Base-by-base conservation (phyloP, 148 eudicot species). In the Vaccinium myrtillus region DNA sequence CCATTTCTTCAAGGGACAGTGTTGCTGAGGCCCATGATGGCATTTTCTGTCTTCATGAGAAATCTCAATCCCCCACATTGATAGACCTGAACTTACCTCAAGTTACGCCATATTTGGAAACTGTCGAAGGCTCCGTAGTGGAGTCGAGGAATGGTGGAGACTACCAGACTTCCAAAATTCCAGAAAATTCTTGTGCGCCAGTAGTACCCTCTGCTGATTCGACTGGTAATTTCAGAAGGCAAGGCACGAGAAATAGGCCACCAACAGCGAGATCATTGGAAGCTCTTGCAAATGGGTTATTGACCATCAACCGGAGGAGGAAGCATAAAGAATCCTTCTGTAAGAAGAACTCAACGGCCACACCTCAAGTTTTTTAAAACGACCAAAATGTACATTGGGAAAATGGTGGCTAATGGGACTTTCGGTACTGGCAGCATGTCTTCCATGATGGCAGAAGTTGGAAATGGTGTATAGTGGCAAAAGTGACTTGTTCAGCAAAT, bases 41-140 rank as follows among this genome's bases (percentile, higher is more conserved):
- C 11, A n/a, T 8, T 63, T 63, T 21, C 25, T n/a, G 69, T n/a
- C 69, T 12, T 21, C 2, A 63, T n/a, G 69, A 63, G 27, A 63
- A 63, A 63, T 21, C 69, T n/a, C 27, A 63, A 63, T n/a, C 69
- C 71, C 84, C 82, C 12, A 15, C 74, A 4, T 27, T 86, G 61
- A 84, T 91, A 55, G 93, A 91, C 82, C 82, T 91, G 30, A 91
- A 89, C 70, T 25, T 86, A 27, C 88, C 90, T 78, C 91, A 84
- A 84, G 84, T 86, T 8, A 58, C 90, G 5, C 89, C 83, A 8
- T 89, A 82, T 14, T 49, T 79, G 30, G 91, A 85, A 77, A 81
- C 53, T n/a, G 86, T 19, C 53, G 77, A 76, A 63, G 75, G 27
- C 69, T 63, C 27, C 1, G 5, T 0, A 7, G 27, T 63, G 69